A percentile compares a stretch with the other conserved stretches of the same genome.
These are phyloP conservation scores for Acidomyces sp. DNA, from an alignment of 495 filamentous ascomycete genomes.

Conservation along the genomic window DNA sequence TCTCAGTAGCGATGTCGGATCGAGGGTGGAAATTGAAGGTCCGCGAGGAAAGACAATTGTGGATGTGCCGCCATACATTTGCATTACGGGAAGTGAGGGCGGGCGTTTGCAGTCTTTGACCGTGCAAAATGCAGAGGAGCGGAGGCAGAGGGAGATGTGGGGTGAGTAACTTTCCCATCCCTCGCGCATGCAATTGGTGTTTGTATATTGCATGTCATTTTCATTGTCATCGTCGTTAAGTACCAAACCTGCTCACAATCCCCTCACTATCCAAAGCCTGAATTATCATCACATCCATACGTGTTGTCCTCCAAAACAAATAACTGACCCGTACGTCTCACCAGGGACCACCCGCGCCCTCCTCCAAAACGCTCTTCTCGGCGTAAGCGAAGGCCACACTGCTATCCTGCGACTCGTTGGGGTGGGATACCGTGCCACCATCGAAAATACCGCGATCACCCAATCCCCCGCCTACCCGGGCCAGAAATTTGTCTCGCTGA, in stretches of 20 bases:
- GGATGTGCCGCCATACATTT: conserved; percentile 59
- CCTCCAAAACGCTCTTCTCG: conserved; percentile 75
- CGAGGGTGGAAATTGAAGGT: conserved; percentile 55
- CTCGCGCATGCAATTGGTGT: no score
- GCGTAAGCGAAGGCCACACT: conserved; percentile 91
- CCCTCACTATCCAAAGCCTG: no score
- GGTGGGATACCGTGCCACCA: conserved; percentile 82
- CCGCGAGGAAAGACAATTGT: conserved; percentile 65
- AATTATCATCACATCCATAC: no score
- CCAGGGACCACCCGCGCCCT: conserved; percentile 82
- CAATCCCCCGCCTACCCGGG: conserved; percentile 55
- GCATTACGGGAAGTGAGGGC: conserved; percentile 48
- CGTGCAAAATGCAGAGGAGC: conserved; percentile 46
- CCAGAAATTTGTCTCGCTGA: conserved; percentile 77
- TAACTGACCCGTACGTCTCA: no score
- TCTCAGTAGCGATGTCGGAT: conserved; percentile 40
- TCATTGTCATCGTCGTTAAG: no score
- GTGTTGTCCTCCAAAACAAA: no score
- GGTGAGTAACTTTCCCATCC: conserved; percentile 46
- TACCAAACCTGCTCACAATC: no score
- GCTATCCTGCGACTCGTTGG: conserved; percentile 88
- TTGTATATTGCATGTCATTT: no score
- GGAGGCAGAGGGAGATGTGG: conserved; percentile 92
- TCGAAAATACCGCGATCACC: conserved; percentile 64
- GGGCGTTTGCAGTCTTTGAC: conserved; percentile 49